Evolutionary conservation across 805 yeast genomes (phyloP).

Genomic region (Starmerella riodocensis): DNA sequence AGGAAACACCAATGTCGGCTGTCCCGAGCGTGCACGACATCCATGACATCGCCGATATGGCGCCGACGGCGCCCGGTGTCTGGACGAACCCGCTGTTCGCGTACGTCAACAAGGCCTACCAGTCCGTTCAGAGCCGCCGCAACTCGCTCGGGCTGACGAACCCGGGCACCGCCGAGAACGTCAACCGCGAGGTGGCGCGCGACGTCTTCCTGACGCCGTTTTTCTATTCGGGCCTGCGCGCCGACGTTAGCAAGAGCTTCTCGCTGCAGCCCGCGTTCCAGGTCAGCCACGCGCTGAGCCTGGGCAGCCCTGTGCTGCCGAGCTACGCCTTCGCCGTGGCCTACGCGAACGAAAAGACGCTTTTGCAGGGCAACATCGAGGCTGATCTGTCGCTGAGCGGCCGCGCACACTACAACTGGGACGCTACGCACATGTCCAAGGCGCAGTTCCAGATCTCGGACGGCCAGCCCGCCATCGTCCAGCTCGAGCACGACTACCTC

Average conservation of each 20-base stretch:
- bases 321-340: conserved; percentile 84
- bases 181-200: conserved; percentile 83
- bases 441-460: conserved; percentile 76
- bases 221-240: conserved; percentile 89
- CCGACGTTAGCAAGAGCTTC: conserved; percentile 88
- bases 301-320: conserved; percentile 76
- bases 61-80: conserved; percentile 18
- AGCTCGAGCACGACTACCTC: conserved; percentile 90
- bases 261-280: conserved; percentile 81
- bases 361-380: conserved; percentile 86
- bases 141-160: conserved; percentile 66
- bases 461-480: conserved; percentile 86
- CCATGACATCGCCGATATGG: conserved; percentile 17
- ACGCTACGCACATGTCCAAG: conserved; percentile 61
- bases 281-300: conserved; percentile 81
- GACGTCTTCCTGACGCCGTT: conserved; percentile 85
- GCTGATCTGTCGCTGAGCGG: conserved; percentile 75
- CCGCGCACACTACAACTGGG: conserved; percentile 85
- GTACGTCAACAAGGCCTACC: conserved; percentile 14
- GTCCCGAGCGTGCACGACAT: conserved; percentile 14
- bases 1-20: conserved; percentile 5
- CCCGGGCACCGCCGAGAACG: conserved; percentile 91
- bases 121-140: conserved; percentile 46
- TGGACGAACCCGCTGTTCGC: conserved; percentile 20
- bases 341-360: conserved; percentile 71